These are phyloP conservation scores for Lepidopterella palustris DNA, from an alignment of 495 filamentous ascomycete genomes.

Conservation along the genomic window DNA sequence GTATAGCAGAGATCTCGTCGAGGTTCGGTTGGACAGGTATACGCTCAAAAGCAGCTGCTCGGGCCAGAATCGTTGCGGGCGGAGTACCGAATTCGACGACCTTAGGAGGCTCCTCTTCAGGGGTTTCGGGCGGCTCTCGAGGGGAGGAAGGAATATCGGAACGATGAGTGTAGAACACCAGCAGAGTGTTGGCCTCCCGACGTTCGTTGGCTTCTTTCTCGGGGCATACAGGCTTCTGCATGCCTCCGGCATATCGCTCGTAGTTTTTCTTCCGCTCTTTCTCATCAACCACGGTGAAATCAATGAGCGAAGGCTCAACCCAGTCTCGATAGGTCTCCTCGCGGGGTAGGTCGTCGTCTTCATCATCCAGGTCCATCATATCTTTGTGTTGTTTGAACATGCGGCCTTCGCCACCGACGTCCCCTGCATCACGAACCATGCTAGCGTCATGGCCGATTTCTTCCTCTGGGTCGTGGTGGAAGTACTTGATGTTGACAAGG, in stretches of 20 bases:
- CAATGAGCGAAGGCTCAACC: conserved; percentile 42
- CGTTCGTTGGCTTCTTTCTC: conserved; percentile 63
- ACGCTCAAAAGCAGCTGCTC: neutral
- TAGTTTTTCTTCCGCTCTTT: conserved; percentile 51
- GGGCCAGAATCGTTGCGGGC: conserved; percentile 30
- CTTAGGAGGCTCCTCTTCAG: conserved; percentile 29
- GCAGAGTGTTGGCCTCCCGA: conserved; percentile 70
- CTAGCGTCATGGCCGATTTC: conserved; percentile 64
- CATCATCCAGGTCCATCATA: conserved; percentile 57
- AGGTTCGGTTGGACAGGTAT: neutral
- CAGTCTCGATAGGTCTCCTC: conserved; percentile 47
- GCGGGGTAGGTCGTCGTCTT: conserved; percentile 51
- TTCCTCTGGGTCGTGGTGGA: conserved; percentile 75
- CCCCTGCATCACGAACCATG: conserved; percentile 59
- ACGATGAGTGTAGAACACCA: conserved; percentile 69
- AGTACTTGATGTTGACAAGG: conserved; percentile 65
- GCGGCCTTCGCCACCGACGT: conserved; percentile 70
- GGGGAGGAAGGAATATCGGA: conserved; percentile 73
- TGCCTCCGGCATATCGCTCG: conserved; percentile 56
- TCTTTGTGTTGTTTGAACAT: conserved; percentile 69
- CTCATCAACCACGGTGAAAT: conserved; percentile 49
- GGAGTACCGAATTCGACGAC: conserved; percentile 47
- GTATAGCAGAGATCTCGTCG: conserved; percentile 2
- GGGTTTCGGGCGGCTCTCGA: conserved; percentile 56
- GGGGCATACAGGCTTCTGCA: conserved; percentile 49